Conservation (phyloP, 306 rosid species). For the Biancaea sappan region DNA sequence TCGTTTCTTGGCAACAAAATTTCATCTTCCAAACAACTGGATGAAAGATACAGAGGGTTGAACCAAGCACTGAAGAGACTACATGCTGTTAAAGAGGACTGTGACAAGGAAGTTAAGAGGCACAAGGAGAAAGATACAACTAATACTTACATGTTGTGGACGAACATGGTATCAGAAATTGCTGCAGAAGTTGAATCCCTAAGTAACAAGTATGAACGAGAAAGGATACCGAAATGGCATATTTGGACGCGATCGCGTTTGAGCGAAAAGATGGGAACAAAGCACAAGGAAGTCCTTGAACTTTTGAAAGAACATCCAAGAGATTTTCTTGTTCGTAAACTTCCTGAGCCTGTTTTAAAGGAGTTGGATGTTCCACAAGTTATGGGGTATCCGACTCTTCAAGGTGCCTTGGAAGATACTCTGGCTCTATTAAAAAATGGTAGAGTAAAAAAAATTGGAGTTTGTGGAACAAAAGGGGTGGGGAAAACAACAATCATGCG, state of each 20-base stretch:
- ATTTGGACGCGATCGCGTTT: background rate
- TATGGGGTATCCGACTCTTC: background rate
- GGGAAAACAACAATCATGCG: conserved; percentile 7
- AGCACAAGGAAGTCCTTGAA: background rate
- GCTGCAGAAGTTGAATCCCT: background rate
- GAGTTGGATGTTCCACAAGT: background rate
- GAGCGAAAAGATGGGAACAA: background rate
- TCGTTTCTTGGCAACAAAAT: background rate
- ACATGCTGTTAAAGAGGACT: background rate
- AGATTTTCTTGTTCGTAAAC: background rate
- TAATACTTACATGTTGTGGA: background rate
- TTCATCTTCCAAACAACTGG: background rate
- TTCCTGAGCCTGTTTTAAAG: background rate
- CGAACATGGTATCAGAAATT: background rate
- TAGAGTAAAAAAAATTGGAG: background rate
- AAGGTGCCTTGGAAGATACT: background rate
- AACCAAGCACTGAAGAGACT: background rate
- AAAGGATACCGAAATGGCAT: background rate
- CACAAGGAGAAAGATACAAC: background rate
- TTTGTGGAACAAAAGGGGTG: conserved; percentile 11
- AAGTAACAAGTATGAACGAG: background rate
- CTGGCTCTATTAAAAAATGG: background rate
- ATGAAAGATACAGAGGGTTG: background rate
- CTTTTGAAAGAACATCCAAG: background rate
- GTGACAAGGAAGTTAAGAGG: background rate